Evolutionary conservation across 257 asterid genomes (phyloP), one percentile per base, ranked within the genome.

Genomic region (Linaria vulgaris): DNA sequence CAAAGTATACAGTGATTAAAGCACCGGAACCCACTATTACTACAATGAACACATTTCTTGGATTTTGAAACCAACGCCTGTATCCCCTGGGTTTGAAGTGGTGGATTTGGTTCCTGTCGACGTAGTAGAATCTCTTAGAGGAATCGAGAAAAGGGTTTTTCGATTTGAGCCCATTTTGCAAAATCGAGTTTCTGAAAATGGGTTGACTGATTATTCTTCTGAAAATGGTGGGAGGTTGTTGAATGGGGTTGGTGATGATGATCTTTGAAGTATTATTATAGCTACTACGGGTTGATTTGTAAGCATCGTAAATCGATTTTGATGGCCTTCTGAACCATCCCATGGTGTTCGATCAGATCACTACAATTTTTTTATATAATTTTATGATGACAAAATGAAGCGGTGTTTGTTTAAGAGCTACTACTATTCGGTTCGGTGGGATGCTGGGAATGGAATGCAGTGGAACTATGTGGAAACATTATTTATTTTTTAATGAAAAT

Each of bases 61-160:
- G 96, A 69, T 85, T 85, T 65, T 84, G 79, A 53, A 63, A 74
- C 95, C 96, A 89, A 39, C 79, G 76, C 0, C 59, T 76, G 30
- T 74, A 83, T 2, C 97, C 99, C 65, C 99, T 78, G 49, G 88
- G 85, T 57, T 77, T 83, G 17, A 94, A 94, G 55, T 87, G 97
- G 39, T 66, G 63, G 30, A 89, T 77, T 19, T 74, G 83, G 56
- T 68, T 19, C 55, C 76, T 62, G 56, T 85, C 97, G 3, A 84
- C 90, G 41, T 79, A 85, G 83, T 85, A 94, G 64, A 76, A 82
- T 69, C 99, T 81, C 80, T 75, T 90, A 5, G 85, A 80, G 56
- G 85, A 94, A 24, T 67, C 67, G 12, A 72, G 57, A 45, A 81
- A 85, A 53, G 95, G 83, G 78, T 17, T 68, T 22, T 39, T 59